These are phyloP conservation scores for Aspergillus uvarum DNA, from an alignment of 2,329 filamentous ascomycete species.

Conservation along the genomic window DNA sequence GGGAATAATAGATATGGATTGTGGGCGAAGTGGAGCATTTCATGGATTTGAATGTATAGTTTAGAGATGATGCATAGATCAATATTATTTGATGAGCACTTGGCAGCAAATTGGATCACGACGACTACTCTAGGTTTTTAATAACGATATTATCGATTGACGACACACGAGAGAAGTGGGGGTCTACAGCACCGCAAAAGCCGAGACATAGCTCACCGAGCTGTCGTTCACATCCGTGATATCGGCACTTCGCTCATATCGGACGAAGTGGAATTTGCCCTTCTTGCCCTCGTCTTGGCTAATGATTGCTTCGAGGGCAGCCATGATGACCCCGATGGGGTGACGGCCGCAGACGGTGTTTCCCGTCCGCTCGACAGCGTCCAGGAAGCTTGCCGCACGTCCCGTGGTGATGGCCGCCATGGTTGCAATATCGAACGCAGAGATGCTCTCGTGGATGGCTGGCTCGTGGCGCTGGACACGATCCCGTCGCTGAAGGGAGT, in stretches of 20 bases:
- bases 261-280: slow-evolving; percentile 71
- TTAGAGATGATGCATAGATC: background rate
- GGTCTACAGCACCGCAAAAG: slow-evolving; percentile 70
- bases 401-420: slow-evolving; percentile 85
- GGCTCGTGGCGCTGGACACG: slow-evolving; percentile 39
- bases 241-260: slow-evolving; percentile 83
- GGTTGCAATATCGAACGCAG: slow-evolving; percentile 72
- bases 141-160: background rate
- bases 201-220: slow-evolving; percentile 94
- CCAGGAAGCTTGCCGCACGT: slow-evolving; percentile 66
- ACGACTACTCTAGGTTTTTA: background rate
- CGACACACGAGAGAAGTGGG: background rate
- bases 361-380: slow-evolving; percentile 67
- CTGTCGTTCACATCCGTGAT: slow-evolving; percentile 67
- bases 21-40: too few species aligned
- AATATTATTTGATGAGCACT: background rate
- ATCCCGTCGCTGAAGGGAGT: slow-evolving; percentile 30
- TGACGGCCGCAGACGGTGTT: slow-evolving; percentile 96
- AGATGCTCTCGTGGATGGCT: slow-evolving; percentile 81
- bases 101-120: background rate
- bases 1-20: too few species aligned
- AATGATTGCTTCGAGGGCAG: slow-evolving; percentile 69
- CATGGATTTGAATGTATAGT: background rate
- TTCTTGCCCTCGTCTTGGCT: slow-evolving; percentile 41
- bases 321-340: slow-evolving; percentile 91